Evolutionary conservation across 2,329 filamentous ascomycete genomes (phyloP).

Genomic region (Sclerotinia borealis): DNA sequence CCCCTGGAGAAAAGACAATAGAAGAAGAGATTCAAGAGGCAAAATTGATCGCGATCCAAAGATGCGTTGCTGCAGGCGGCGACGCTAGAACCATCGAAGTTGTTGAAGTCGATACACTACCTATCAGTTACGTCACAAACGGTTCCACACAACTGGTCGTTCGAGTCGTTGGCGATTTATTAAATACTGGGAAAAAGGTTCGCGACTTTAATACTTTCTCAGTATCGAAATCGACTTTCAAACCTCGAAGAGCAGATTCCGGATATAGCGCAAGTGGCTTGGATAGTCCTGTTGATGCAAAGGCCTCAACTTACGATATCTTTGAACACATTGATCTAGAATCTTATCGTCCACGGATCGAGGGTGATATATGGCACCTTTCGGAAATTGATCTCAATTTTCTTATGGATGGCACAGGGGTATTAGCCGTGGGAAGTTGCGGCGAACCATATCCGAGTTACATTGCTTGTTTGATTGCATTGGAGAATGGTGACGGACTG

Average conservation of each 20-base stretch:
- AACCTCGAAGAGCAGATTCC: background rate
- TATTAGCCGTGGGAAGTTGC: slow-evolving; percentile 56
- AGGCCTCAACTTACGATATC: slow-evolving; percentile 26
- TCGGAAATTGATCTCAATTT: slow-evolving; percentile 52
- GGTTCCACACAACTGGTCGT: slow-evolving; percentile 27
- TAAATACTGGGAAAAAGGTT: slow-evolving; percentile 18
- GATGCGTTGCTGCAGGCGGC: slow-evolving; percentile 28
- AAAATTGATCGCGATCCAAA: slow-evolving; percentile 22
- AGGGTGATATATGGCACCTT: slow-evolving; percentile 49
- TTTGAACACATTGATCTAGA: slow-evolving; percentile 21
- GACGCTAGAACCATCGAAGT: slow-evolving; percentile 26
- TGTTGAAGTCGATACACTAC: slow-evolving; percentile 29
- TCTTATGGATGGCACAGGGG: slow-evolving; percentile 53
- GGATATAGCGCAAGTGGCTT: slow-evolving; percentile 1
- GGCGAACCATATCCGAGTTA: slow-evolving; percentile 43
- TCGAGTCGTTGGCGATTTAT: slow-evolving; percentile 28
- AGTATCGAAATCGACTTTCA: background rate
- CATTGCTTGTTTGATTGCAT: slow-evolving; percentile 36
- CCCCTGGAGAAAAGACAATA: slow-evolving; percentile 23
- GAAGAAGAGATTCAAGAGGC: slow-evolving; percentile 25
- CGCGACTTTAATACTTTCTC: slow-evolving; percentile 6
- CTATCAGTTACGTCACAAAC: slow-evolving; percentile 29
- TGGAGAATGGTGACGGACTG: slow-evolving; percentile 24
- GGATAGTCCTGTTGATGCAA: slow-evolving; percentile 12
- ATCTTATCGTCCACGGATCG: slow-evolving; percentile 40